phyloP scores from a whole-genome alignment of 257 asterid species.

The Dorcoceras hygrometricum region DNA sequence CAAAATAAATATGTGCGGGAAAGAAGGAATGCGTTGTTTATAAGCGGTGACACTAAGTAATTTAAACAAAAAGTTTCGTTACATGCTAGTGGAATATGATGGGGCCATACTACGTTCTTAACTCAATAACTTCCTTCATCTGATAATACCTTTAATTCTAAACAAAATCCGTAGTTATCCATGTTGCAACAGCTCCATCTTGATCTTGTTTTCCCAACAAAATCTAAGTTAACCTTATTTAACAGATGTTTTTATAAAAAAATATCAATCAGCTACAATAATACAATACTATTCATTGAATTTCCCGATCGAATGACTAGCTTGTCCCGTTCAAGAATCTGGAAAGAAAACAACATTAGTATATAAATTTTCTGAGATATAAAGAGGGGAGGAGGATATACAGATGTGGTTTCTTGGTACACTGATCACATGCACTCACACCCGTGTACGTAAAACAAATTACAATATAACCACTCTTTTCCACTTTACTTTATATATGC shows the following conservation, averaged over 20 bases:
- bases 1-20: constrained; percentile 49
- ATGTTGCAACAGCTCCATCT: too few species aligned
- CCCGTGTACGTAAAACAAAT: constrained; percentile 30
- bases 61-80: neutral
- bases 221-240: too few species aligned
- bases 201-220: too few species aligned
- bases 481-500: constrained; percentile 32
- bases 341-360: neutral
- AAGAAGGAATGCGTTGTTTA: constrained; percentile 68
- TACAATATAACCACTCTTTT: constrained; percentile 19
- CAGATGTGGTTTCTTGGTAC: constrained; percentile 31
- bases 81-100: too few species aligned
- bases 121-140: too few species aligned
- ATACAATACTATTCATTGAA: too few species aligned
- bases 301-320: too few species aligned
- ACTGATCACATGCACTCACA: constrained; percentile 54
- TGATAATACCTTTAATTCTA: too few species aligned
- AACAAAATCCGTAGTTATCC: too few species aligned
- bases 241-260: too few species aligned
- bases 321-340: neutral
- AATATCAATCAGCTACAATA: too few species aligned
- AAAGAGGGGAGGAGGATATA: constrained; percentile 1
- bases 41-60: constrained; percentile 45
- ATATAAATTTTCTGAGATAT: constrained; percentile 23
- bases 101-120: too few species aligned